phyloP scores from a whole-genome alignment of 1,139 yeast species.

The Wickerhamiella infanticola region DNA sequence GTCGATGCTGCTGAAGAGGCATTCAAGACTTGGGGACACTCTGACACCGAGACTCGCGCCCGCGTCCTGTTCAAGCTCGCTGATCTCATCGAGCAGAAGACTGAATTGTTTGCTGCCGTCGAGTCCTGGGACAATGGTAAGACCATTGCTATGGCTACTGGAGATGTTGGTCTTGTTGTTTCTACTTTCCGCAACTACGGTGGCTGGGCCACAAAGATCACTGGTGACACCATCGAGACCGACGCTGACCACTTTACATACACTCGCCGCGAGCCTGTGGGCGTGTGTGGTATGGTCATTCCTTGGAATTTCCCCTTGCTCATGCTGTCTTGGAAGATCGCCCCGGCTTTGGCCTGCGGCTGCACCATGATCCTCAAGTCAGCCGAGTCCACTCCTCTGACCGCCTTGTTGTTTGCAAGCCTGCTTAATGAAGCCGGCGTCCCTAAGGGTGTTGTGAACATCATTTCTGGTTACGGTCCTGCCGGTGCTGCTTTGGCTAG shows the following conservation, averaged over 20 bases:
- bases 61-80: slow-evolving; percentile 36
- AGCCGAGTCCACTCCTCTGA: slow-evolving; percentile 69
- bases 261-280: slow-evolving; percentile 69
- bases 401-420: slow-evolving; percentile 49
- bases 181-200: slow-evolving; percentile 55
- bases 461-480: slow-evolving; percentile 58
- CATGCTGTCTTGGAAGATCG: slow-evolving; percentile 75
- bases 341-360: slow-evolving; percentile 72
- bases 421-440: slow-evolving; percentile 54
- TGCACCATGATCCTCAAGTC: slow-evolving; percentile 65
- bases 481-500: slow-evolving; percentile 60
- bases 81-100: slow-evolving; percentile 35
- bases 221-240: slow-evolving; percentile 49
- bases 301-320: slow-evolving; percentile 82
- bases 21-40: slow-evolving; percentile 37
- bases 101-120: slow-evolving; percentile 37
- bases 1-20: slow-evolving; percentile 64
- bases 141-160: slow-evolving; percentile 38
- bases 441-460: slow-evolving; percentile 68
- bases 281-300: slow-evolving; percentile 66
- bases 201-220: slow-evolving; percentile 76
- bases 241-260: slow-evolving; percentile 53
- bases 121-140: slow-evolving; percentile 61
- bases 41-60: slow-evolving; percentile 35
- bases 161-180: slow-evolving; percentile 48